Percentiles rank a stretch among this genome's conserved stretches.
phyloP scores from a whole-genome alignment of 768 basidiomycete genomes.

The Lactarius sanguifluus region DNA sequence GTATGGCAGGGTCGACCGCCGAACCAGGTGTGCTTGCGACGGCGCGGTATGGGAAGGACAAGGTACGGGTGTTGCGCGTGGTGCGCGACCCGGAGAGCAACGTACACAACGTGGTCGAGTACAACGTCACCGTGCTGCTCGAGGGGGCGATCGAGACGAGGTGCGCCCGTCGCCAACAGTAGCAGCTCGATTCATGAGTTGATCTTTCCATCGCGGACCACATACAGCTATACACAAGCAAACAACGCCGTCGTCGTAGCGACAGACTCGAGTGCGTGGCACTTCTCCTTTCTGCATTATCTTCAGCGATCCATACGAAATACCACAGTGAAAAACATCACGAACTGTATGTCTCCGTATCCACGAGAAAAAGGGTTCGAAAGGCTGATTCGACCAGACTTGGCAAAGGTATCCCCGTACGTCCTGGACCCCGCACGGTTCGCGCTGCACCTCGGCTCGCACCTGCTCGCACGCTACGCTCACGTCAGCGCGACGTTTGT shows the following conservation, averaged over 20 bases:
- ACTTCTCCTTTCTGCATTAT: not conserved
- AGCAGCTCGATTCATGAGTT: not conserved
- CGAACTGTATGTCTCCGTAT: constrained; percentile 34
- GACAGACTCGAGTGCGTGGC: constrained; percentile 66
- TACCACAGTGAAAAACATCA: constrained; percentile 42
- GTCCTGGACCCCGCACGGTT: constrained; percentile 83
- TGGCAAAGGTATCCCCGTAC: constrained; percentile 89
- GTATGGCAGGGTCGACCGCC: not conserved
- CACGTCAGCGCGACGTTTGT: constrained; percentile 73
- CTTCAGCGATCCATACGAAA: not conserved
- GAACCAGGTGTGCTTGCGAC: constrained; percentile 37
- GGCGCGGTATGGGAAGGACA: constrained; percentile 86
- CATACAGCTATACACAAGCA: constrained; percentile 73
- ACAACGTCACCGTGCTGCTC: constrained; percentile 74
- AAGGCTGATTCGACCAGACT: constrained; percentile 43
- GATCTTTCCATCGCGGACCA: not conserved
- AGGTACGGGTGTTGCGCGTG: constrained; percentile 81
- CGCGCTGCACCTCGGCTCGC: constrained; percentile 81
- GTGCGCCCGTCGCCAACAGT: constrained; percentile 38
- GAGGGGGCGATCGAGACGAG: constrained; percentile 82
- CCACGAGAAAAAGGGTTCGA: not conserved
- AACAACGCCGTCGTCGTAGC: constrained; percentile 89
- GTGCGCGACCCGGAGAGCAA: constrained; percentile 56
- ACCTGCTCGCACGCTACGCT: constrained; percentile 76
- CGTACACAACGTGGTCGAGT: constrained; percentile 78